Evolutionary conservation across 2,329 filamentous ascomycete genomes (phyloP), one percentile per base, ranked within the genome.

Genomic region (Cordyceps javanica): DNA sequence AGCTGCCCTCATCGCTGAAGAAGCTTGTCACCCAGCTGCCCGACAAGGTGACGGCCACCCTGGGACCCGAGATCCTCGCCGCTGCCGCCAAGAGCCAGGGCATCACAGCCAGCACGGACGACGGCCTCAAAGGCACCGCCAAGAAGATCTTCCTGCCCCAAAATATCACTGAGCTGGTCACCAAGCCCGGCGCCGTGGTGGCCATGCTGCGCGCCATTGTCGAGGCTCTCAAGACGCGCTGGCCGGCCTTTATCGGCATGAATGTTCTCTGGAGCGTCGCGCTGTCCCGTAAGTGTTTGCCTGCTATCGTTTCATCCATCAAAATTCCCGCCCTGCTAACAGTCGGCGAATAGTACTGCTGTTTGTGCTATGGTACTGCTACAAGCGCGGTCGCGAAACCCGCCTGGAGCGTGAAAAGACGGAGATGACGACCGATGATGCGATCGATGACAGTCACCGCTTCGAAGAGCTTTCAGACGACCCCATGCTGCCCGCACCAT

Each of bases 311-410:
- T 23, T 58, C 30, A 14, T 19, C 16, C 5, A 36, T 4, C 9
- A 4, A 10, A 36, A 4, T 14, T 14, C 19, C 9, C 9, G 10
- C 3, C 19, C 39, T 21, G 32, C 38, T 52, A 14, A 54, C 34
- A 5, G 41, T 32, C 19, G 16, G 25, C 5, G 14, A 61, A 14
- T 57, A 89, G 90, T 97, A 56, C 80, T 97, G 16, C 82, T 99
- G 58, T 94, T 96, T 69, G 90, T 96, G 45, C 86, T 97, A 66
- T 99, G 93, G 92, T 99, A 97, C 75, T 97, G 92, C 75, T 88
- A 97, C 74, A 97, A 97, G 77, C 89, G 94, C 55, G 94, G 94
- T 39, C 85, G 85, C 45, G 93, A 99, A 75, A 86, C 86, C 7
- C 83, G 94, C 52, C 82, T 97, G 13, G 87, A 88, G 68, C 83